Percentiles rank a stretch among this genome's conserved stretches.
Conservation (phyloP, 192 early-diverging fungal species). For the Mortierella alpina region DNA sequence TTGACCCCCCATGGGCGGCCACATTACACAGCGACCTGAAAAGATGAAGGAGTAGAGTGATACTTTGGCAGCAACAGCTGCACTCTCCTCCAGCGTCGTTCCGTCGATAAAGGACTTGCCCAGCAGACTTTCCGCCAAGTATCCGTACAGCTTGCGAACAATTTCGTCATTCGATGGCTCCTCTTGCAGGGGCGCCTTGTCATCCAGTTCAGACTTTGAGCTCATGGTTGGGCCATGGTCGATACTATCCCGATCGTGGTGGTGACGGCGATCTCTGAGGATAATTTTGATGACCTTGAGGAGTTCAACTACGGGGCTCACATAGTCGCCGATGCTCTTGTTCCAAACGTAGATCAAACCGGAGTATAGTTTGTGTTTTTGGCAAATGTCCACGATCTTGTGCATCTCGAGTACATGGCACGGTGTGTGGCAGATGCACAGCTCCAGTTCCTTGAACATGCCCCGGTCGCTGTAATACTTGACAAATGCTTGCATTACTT, state of each 20-base stretch:
- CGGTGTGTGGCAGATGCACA: slow-evolving; percentile 67
- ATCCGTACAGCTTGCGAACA: slow-evolving; percentile 65
- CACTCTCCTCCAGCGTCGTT: slow-evolving; percentile 34
- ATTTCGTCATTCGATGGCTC: slow-evolving; percentile 41
- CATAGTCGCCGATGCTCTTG: slow-evolving; percentile 68
- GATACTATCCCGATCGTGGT: neutral
- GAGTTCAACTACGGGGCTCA: slow-evolving; percentile 68
- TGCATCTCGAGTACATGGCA: slow-evolving; percentile 68
- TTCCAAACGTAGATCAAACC: slow-evolving; percentile 73
- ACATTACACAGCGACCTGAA: slow-evolving; percentile 70
- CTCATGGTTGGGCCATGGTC: neutral
- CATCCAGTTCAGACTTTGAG: neutral
- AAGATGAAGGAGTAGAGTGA: slow-evolving; percentile 71
- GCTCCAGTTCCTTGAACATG: slow-evolving; percentile 58
- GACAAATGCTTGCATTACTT: slow-evolving; percentile 69
- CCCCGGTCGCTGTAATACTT: slow-evolving; percentile 57
- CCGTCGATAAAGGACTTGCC: slow-evolving; percentile 66
- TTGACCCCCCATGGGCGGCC: slow-evolving; percentile 65
- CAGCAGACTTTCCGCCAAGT: slow-evolving; percentile 60
- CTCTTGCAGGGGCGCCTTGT: slow-evolving; percentile 8
- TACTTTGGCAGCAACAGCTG: slow-evolving; percentile 62
- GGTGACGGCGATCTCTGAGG: slow-evolving; percentile 31
- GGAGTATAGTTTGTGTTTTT: slow-evolving; percentile 63
- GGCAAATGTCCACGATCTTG: slow-evolving; percentile 67
- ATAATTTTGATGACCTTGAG: slow-evolving; percentile 63